Percentiles rank a stretch among this genome's conserved stretches.
Conservation (phyloP, 345 rosid species). For the Aquilaria malaccensis region DNA sequence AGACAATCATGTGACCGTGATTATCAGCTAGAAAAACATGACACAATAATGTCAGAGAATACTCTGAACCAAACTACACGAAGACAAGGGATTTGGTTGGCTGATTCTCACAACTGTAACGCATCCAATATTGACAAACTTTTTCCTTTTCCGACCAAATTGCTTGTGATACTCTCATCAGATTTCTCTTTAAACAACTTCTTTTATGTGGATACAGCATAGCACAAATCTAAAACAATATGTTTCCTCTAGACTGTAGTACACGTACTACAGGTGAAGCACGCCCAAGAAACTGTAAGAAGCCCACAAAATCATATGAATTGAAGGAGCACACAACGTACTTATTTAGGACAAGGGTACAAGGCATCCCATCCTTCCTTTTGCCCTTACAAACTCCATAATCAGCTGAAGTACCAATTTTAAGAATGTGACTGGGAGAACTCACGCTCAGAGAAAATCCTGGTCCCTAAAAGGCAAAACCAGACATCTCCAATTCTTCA, state of each 20-base stretch:
- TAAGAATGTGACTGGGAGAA: slow-evolving; percentile 60
- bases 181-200: not conserved
- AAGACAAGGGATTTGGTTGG: too few relatives aligned
- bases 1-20: not conserved
- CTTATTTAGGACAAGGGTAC: slow-evolving; percentile 71
- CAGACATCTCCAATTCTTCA: slow-evolving; percentile 6
- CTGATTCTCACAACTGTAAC: too few relatives aligned
- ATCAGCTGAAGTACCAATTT: slow-evolving; percentile 75
- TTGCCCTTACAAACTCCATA: slow-evolving; percentile 83
- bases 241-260: not conserved
- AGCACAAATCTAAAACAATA: not conserved
- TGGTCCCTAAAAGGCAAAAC: slow-evolving; percentile 38
- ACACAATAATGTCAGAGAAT: slow-evolving; percentile 4
- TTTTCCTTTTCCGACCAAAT: too few relatives aligned
- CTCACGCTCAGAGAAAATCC: slow-evolving; percentile 68
- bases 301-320: not conserved
- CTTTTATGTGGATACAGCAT: not conserved
- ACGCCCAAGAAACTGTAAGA: not conserved
- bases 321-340: slow-evolving; percentile 19
- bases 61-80: not conserved
- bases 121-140: too few relatives aligned
- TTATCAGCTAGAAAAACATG: not conserved
- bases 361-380: slow-evolving; percentile 69
- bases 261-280: not conserved
- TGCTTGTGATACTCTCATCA: too few relatives aligned